Base-by-base conservation (phyloP, 2,329 filamentous ascomycete species). In the Plectosphaerella sp. region DNA sequence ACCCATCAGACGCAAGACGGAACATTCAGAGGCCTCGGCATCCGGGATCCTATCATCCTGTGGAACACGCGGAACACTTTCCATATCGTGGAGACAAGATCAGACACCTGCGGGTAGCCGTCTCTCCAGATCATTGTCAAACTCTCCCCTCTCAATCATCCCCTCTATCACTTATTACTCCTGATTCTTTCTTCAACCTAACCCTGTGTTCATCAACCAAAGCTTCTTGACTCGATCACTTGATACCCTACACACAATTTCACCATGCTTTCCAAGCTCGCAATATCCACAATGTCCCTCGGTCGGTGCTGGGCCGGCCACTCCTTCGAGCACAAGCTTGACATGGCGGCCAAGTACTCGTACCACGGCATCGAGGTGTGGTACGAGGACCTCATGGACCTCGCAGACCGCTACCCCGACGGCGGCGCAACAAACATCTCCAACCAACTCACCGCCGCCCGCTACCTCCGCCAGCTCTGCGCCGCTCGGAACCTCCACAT, bases 281-380 rank as follows among this genome's bases (percentile, higher is more conserved):
- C 78, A 39, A 91, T 93, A 63, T 84, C 84, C 53, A 88, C 87
- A 56, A 89, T 91, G 78, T 91, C 87, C 47, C 77, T 93, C 2
- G 88, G 89, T 42, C 83, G 87, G 42, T 84, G 83, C 61, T 76
- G 65, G 36, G 86, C 86, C 63, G 82, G 87, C 57, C 89, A 93
- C 67, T 73, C 76, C 25, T 75, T 93, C 20, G 67, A 76, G 1
- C 71, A 79, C 62, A 93, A 91, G 63, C 78, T 93, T 47, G 76
- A 84, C 63, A 80, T 84, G 71, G 88, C 88, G 10, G 73, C 79
- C 6, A 72, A 75, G 51, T 77, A 87, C 59, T 84, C 84, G 18
- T 83, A 90, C 63, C 67, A 78, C 53, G 87, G 86, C 49, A 80
- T 93, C 57, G 89, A 93, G 65, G 75, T 91, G 18, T 91, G 91